Evolutionary conservation across 2,329 filamentous ascomycete genomes (phyloP), one percentile per base, ranked within the genome.

Genomic region (Pseudogymnoascus sp.): DNA sequence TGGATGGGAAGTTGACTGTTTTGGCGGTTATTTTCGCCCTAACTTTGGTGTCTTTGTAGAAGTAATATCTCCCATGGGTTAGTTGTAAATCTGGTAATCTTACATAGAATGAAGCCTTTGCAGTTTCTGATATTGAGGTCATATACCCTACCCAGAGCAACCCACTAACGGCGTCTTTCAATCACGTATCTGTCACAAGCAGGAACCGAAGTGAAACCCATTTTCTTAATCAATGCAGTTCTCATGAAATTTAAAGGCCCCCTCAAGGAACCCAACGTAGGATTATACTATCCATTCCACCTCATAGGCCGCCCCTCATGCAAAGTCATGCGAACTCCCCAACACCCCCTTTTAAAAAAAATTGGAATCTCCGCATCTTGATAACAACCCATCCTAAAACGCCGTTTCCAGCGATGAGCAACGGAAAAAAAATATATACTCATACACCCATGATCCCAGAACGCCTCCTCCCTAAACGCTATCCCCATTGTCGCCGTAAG

Each of bases 371-470:
- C 16, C 47, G 28, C 28, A 54, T 32, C n/a, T 54, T 18, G 28
- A 54, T 34, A 54, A 20, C n/a, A 30, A 20, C 47, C 47, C 28
- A 54, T 28, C 47, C 28, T 54, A 54, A 54, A 54, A 34, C 47
- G 47, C 47, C 47, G 47, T 54, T 32, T 54, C 47, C 47, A 54
- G 47, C 47, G 47, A 50, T 54, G 28, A 54, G 47, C 47, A 54
- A 54, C 47, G 5, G 3, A 11, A 32, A 34, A 54, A 11, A 12
- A 54, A 18, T 50, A 30, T 14, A 54, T 54, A 54, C 16, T 32
- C 28, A 54, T 54, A 54, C 47, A 34, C 16, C 47, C 47, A 54
- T 43, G 20, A 54, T 18, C 47, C 47, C 47, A 54, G 47, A 54
- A 54, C 47, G 47, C 47, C 47, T 34, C 28, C 28, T 20, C n/a